Evolutionary conservation across 495 filamentous ascomycete species (phyloP).

Genomic region (Aspergillus diversus): DNA sequence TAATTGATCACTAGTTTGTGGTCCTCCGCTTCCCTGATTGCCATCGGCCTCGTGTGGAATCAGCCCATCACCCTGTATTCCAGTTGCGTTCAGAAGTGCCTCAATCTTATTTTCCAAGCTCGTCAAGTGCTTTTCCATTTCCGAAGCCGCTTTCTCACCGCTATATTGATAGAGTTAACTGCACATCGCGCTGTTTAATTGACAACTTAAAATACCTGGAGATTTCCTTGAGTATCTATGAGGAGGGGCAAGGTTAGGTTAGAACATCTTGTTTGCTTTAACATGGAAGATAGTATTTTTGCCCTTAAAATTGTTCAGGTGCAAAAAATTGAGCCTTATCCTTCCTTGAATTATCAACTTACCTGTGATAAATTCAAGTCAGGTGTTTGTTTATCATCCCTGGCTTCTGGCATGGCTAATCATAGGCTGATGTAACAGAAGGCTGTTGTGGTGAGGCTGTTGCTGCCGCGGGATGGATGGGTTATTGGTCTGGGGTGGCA

Average conservation of each 20-base stretch:
- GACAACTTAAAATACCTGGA: constrained; percentile 1
- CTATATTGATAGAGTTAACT: constrained; percentile 29
- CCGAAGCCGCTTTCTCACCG: constrained; percentile 60
- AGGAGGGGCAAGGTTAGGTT: neutral
- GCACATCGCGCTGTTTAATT: neutral
- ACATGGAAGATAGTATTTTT: neutral
- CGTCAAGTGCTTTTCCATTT: constrained; percentile 57
- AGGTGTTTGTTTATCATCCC: neutral
- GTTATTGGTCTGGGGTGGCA: too few species aligned
- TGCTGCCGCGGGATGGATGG: too few species aligned
- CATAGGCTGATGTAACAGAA: neutral
- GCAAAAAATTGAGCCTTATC: constrained; percentile 24
- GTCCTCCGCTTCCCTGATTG: constrained; percentile 17
- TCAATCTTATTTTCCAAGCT: constrained; percentile 61
- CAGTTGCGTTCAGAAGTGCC: constrained; percentile 54
- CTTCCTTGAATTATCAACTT: neutral
- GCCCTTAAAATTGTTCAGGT: neutral
- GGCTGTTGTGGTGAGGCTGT: too few species aligned
- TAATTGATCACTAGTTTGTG: constrained; percentile 20
- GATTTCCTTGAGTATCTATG: constrained; percentile 5
- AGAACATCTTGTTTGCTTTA: neutral
- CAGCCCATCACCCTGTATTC: constrained; percentile 21
- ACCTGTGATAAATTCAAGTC: constrained; percentile 7
- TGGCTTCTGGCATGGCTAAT: constrained; percentile 9
- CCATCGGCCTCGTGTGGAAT: neutral